Base-by-base conservation (phyloP, 106 monocot genomes). In the Dioscorea zingiberensis region DNA sequence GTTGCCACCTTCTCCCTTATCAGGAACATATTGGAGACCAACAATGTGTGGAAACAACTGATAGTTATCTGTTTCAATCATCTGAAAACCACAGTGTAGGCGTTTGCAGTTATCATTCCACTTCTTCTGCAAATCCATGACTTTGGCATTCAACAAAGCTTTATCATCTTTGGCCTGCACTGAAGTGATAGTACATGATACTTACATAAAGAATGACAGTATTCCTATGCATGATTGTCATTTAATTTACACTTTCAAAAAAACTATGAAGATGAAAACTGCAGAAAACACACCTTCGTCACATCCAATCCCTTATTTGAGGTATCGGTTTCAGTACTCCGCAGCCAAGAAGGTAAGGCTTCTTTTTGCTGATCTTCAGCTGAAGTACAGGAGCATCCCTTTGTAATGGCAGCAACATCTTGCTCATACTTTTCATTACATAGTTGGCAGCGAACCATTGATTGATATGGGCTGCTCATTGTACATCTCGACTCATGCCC, bases 361-460 rank as follows among this genome's bases (percentile, higher is more conserved):
- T 54, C 16, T 27, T 74, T 73, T n/a, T 55, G 21, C 32, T 71
- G 71, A 58, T 72, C 74, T 71, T 54, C 67, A 49, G n/a, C 19
- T 27, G 81, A 67, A 78, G 38, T 38, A 6, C 69, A 18, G 26
- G 66, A 74, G 53, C 65, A 46, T 48, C 38, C 82, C 68, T 87
- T 85, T 18, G 79, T 44, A 62, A 83, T 48, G 15, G 64, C 73
- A 71, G 78, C 69, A 71, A 72, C 73, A 60, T 97, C 91, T 74
- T 88, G 64, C 78, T 91, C 83, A 62, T 81, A 91, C 30, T 74
- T 77, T 47, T 88, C 83, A 57, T 73, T 81, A 60, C 88, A 91
- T 10, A 58, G 53, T 18, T 67, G 69, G 70, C 95, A 97, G 17
- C 71, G 83, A 62, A 64, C n/a, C 22, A 44, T 21, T 15, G 73